Conservation (phyloP, 148 eudicot genomes). For the Polygonum aviculare region DNA sequence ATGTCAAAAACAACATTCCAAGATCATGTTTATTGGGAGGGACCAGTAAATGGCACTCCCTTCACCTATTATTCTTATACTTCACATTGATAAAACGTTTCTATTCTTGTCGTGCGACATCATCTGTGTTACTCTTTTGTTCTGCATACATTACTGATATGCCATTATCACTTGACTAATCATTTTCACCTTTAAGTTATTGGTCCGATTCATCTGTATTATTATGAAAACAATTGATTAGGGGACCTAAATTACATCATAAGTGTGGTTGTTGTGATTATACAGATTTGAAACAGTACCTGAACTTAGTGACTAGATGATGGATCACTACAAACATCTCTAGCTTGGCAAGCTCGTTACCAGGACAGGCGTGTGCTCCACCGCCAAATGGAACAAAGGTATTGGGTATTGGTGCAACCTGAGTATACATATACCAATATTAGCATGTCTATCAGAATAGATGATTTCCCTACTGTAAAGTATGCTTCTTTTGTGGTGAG, state of each 20-base stretch:
- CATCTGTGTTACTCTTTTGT: neutral
- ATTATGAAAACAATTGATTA: neutral
- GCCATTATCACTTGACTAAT: neutral
- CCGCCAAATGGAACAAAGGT: slow-evolving; percentile 90
- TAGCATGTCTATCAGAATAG: neutral
- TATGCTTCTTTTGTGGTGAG: neutral
- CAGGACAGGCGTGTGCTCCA: slow-evolving; percentile 90
- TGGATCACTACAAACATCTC: slow-evolving; percentile 69
- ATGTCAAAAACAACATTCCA: slow-evolving; percentile 5
- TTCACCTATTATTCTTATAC: neutral
- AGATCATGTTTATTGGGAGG: neutral
- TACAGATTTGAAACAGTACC: slow-evolving; percentile 30
- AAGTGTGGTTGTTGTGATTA: neutral
- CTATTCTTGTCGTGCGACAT: neutral
- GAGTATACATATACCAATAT: slow-evolving; percentile 15
- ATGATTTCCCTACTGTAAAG: neutral
- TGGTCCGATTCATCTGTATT: neutral
- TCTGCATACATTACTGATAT: neutral
- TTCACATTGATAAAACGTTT: neutral
- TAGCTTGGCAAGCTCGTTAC: slow-evolving; percentile 81
- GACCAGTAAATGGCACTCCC: neutral
- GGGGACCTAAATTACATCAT: neutral
- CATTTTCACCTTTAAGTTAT: slow-evolving; percentile 4
- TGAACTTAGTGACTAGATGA: slow-evolving; percentile 66
- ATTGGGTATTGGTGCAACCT: slow-evolving; percentile 60